These are phyloP conservation scores for Penicillium sp. DNA, from an alignment of 2,329 filamentous ascomycete species.

Conservation along the genomic window DNA sequence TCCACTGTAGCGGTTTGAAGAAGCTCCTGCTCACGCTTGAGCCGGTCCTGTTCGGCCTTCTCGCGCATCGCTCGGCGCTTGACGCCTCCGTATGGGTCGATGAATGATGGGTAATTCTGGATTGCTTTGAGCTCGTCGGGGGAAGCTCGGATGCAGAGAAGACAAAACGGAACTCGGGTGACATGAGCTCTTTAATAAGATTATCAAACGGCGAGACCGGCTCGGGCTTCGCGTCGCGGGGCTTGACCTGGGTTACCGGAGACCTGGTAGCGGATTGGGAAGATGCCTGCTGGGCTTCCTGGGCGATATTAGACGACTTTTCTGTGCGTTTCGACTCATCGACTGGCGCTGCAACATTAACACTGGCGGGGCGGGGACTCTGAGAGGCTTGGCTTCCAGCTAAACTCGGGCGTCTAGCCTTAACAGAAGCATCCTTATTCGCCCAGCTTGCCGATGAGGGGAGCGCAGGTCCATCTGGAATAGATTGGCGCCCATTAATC, in stretches of 20 bases:
- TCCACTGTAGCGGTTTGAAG: conserved; percentile 49
- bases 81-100: conserved; percentile 74
- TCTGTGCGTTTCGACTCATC: conserved; percentile 36
- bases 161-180: conserved; percentile 49
- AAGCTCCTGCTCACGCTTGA: conserved; percentile 51
- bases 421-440: conserved; percentile 58
- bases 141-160: conserved; percentile 48
- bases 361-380: conserved; percentile 62
- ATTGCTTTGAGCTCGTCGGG: conserved; percentile 49
- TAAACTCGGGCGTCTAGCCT: conserved; percentile 65
- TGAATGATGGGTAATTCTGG: conserved; percentile 65
- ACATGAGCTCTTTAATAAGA: conserved; percentile 46
- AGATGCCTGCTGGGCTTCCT: conserved; percentile 26
- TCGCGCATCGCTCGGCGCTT: conserved; percentile 74
- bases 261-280: conserved; percentile 21
- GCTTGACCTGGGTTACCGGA: conserved; percentile 18
- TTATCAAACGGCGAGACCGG: conserved; percentile 32
- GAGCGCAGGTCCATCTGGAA: conserved; percentile 79
- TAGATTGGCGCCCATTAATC: conserved; percentile 52
- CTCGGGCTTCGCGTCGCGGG: conserved; percentile 18
- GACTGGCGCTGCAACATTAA: conserved; percentile 37
- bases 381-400: conserved; percentile 75
- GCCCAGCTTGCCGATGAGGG: conserved; percentile 95
- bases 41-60: conserved; percentile 58
- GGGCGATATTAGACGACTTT: conserved; percentile 24